phyloP scores from a whole-genome alignment of 2,329 filamentous ascomycete genomes.

The Aspergillus novoparasiticus region DNA sequence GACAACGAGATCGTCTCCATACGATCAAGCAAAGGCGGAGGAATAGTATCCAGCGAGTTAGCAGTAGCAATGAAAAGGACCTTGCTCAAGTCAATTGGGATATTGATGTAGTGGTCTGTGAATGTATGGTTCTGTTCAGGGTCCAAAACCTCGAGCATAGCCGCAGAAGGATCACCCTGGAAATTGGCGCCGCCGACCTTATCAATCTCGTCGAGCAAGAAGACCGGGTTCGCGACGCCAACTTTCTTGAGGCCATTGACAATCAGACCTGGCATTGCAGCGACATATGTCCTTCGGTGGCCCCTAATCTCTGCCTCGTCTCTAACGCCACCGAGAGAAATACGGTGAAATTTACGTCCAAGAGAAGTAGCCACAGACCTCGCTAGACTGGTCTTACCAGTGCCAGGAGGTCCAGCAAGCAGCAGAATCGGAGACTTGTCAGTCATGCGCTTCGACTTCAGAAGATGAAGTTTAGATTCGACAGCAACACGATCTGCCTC shows the following conservation, averaged over 20 bases:
- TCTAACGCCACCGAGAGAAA: conserved; percentile 91
- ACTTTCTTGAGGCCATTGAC: conserved; percentile 95
- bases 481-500: conserved; percentile 49
- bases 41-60: conserved; percentile 92
- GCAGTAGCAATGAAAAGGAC: conserved; percentile 97
- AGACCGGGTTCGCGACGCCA: conserved; percentile 91
- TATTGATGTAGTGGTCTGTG: conserved; percentile 93
- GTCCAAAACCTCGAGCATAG: conserved; percentile 96
- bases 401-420: conserved; percentile 88
- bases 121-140: conserved; percentile 96
- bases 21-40: conserved; percentile 86
- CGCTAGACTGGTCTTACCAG: conserved; percentile 93
- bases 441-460: conserved; percentile 80
- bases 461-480: conserved; percentile 69
- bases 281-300: conserved; percentile 92
- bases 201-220: conserved; percentile 96
- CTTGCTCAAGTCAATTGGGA: conserved; percentile 93
- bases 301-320: conserved; percentile 97
- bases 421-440: conserved; percentile 97
- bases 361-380: conserved; percentile 90
- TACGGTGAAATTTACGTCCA: conserved; percentile 93
- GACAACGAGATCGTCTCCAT: conserved; percentile 96
- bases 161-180: conserved; percentile 92
- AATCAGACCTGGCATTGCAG: conserved; percentile 96
- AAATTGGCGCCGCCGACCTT: conserved; percentile 90